Conservation (phyloP, 164 flowering plant genomes). For the Liquidambar formosana region DNA sequence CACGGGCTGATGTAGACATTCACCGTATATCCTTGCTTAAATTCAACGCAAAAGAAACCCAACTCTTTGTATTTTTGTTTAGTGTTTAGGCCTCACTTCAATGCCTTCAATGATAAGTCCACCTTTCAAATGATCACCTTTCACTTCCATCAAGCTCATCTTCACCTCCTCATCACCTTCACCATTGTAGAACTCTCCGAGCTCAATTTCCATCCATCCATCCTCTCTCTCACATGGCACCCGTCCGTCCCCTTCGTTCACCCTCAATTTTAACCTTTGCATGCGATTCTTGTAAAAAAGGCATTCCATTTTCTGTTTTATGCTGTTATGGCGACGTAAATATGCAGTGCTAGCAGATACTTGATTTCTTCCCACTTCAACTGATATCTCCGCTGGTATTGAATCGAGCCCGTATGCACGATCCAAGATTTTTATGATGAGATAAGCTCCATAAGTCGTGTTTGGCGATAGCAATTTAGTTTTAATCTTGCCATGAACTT, state of each 20-base stretch:
- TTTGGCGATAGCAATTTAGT: slow-evolving; percentile 26
- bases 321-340: not conserved
- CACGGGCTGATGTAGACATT: too few species aligned
- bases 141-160: slow-evolving; percentile 42
- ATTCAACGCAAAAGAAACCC: too few species aligned
- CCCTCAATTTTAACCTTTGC: slow-evolving; percentile 18
- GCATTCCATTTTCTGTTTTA: slow-evolving; percentile 16
- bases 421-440: slow-evolving; percentile 23
- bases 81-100: slow-evolving; percentile 45
- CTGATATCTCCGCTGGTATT: slow-evolving; percentile 22
- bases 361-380: slow-evolving; percentile 16
- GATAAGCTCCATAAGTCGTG: slow-evolving; percentile 42
- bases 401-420: slow-evolving; percentile 35
- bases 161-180: slow-evolving; percentile 32
- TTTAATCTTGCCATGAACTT: slow-evolving; percentile 35
- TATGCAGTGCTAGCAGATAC: slow-evolving; percentile 7
- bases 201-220: slow-evolving; percentile 49
- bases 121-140: slow-evolving; percentile 46
- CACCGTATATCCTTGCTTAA: too few species aligned
- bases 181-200: slow-evolving; percentile 40
- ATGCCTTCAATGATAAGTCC: slow-evolving; percentile 55
- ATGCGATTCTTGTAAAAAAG: slow-evolving; percentile 20
- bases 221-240: slow-evolving; percentile 25
- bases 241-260: slow-evolving; percentile 5
- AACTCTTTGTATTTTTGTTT: too few species aligned